These are phyloP conservation scores for Theobroma grandiflorum DNA, from an alignment of 441 rosid species.

Conservation along the genomic window DNA sequence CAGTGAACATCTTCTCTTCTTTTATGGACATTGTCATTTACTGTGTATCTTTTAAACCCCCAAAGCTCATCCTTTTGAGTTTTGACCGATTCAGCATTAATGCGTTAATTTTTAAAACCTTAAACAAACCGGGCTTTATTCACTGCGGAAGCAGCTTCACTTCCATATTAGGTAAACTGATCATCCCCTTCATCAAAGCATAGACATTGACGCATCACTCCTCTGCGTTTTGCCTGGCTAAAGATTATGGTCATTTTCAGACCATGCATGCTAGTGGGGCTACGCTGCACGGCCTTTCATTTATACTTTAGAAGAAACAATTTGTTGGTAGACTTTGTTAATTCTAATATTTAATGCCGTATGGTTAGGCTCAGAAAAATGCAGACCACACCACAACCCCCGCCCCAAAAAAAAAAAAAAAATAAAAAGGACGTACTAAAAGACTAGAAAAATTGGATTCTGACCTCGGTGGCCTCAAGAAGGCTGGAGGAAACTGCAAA, in stretches of 20 bases:
- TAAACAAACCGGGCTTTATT: neutral
- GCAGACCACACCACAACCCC: neutral
- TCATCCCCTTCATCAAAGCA: slow-evolving; percentile 8
- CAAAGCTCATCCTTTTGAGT: neutral
- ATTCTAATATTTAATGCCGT: neutral
- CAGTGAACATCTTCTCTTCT: slow-evolving; percentile 4
- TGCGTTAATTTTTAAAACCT: neutral
- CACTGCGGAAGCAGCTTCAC: neutral
- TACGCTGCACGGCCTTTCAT: neutral
- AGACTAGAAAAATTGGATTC: slow-evolving; percentile 7
- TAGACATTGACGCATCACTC: slow-evolving; percentile 13
- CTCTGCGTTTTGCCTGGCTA: slow-evolving; percentile 15
- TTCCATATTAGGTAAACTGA: neutral
- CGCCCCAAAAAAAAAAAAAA: neutral
- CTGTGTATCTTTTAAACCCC: neutral
- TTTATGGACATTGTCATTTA: neutral
- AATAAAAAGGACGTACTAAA: neutral
- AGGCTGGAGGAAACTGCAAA: slow-evolving; percentile 14
- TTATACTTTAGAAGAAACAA: slow-evolving; percentile 14
- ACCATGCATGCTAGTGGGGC: neutral
- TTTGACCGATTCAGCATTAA: slow-evolving; percentile 6
- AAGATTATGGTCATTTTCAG: neutral
- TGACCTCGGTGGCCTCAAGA: slow-evolving; percentile 11
- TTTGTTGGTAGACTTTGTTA: neutral
- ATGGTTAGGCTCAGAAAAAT: neutral